Conservation (phyloP, 179 eudicot genomes). For the Silene vulgaris region DNA sequence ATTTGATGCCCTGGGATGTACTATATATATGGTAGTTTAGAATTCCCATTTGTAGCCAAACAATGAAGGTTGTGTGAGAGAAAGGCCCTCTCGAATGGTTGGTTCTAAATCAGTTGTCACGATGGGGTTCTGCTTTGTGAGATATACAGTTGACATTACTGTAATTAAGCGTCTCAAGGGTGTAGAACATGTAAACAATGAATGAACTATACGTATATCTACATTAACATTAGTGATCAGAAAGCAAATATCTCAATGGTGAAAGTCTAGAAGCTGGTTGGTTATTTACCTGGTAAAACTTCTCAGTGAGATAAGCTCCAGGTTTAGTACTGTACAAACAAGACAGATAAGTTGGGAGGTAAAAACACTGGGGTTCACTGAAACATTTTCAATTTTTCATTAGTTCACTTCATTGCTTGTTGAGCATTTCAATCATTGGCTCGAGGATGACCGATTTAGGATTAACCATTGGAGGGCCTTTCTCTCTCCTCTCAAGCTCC, state of each 20-base stretch:
- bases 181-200: not conserved
- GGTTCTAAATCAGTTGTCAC: too few relatives aligned
- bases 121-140: not conserved
- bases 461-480: constrained; percentile 82
- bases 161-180: not conserved
- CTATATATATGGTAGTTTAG: not conserved
- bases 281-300: constrained; percentile 13
- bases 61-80: not conserved
- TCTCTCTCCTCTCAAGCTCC: constrained; percentile 72
- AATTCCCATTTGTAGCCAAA: not conserved
- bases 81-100: too few relatives aligned
- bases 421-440: constrained; percentile 22
- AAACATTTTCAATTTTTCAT: not conserved
- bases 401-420: constrained; percentile 14
- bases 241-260: not conserved
- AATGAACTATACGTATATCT: not conserved
- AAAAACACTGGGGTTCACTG: constrained; percentile 3
- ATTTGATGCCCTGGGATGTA: not conserved
- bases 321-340: constrained; percentile 27
- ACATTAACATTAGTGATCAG: not conserved
- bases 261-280: not conserved
- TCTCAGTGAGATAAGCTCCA: constrained; percentile 15
- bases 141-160: not conserved
- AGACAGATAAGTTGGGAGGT: not conserved
- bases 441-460: constrained; percentile 58